These are phyloP conservation scores for Pythium brassicae DNA, from an alignment of 352 stramenopile genomes.

Conservation along the genomic window DNA sequence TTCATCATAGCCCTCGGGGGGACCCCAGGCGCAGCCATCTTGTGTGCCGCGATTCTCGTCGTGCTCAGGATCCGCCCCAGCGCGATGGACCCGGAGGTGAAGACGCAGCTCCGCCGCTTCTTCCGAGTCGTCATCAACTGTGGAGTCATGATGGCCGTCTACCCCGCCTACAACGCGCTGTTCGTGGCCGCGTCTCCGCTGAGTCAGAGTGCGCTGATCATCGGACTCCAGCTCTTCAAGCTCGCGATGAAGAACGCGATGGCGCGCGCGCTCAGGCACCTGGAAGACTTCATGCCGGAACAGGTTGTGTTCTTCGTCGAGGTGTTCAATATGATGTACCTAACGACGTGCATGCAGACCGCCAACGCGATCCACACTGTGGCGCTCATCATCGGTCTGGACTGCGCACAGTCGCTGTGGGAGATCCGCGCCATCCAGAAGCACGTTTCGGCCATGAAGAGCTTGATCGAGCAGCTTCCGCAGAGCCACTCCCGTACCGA, in stretches of 20 bases:
- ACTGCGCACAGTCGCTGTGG: constrained; percentile 1
- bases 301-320: constrained; percentile 35
- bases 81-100: neutral
- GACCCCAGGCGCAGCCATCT: neutral
- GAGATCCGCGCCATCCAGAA: neutral
- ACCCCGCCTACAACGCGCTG: constrained; percentile 15
- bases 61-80: constrained; percentile 4
- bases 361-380: neutral
- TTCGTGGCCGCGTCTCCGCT: constrained; percentile 14
- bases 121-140: neutral
- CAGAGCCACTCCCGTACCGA: neutral
- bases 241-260: constrained; percentile 22
- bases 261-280: constrained; percentile 12
- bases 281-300: constrained; percentile 32
- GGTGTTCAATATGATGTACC: constrained; percentile 24
- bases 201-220: constrained; percentile 5
- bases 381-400: neutral
- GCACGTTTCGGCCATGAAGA: neutral
- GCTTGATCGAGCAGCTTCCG: neutral
- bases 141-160: constrained; percentile 11
- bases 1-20: neutral
- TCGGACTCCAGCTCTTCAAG: constrained; percentile 13
- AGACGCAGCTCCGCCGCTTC: constrained; percentile 1
- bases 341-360: neutral
- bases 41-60: neutral